Evolutionary conservation across 768 basidiomycete species (phyloP).

Genomic region (Trametes maxima): DNA sequence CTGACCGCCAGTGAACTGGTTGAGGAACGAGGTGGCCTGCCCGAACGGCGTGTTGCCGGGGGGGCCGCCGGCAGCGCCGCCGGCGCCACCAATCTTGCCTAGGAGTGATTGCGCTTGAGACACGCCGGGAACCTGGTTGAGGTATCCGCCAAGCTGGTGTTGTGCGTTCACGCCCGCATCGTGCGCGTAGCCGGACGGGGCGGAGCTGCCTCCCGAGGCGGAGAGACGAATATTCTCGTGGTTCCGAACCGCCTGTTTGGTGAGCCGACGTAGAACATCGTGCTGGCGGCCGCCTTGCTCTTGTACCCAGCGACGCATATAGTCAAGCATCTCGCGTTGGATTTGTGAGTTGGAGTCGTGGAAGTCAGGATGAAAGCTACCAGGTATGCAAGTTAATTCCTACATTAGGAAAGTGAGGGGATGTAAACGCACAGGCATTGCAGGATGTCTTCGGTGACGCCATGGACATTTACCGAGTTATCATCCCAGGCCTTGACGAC

Average conservation of each 20-base stretch:
- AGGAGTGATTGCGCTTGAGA: conserved; percentile 20
- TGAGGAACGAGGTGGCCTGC: conserved; percentile 7
- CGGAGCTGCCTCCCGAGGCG: conserved; percentile 52
- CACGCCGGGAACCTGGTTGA: conserved; percentile 22
- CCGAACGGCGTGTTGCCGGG: conserved; percentile 1
- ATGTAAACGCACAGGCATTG: conserved; percentile 67
- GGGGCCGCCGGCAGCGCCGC: background rate
- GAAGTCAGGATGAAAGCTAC: conserved; percentile 85
- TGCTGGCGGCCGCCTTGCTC: conserved; percentile 50
- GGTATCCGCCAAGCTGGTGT: conserved; percentile 47
- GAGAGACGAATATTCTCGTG: conserved; percentile 69
- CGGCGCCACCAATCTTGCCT: conserved; percentile 14
- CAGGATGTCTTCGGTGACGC: conserved; percentile 61
- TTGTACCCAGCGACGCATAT: conserved; percentile 63
- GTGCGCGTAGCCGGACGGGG: conserved; percentile 47
- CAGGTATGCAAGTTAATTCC: no score
- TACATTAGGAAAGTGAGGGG: background rate
- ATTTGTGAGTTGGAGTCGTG: conserved; percentile 62
- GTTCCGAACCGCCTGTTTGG: conserved; percentile 66
- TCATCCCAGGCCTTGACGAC: conserved; percentile 86
- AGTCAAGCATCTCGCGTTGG: conserved; percentile 76
- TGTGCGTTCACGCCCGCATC: conserved; percentile 53
- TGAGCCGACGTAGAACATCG: conserved; percentile 56
- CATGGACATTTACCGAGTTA: conserved; percentile 54
- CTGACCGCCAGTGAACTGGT: conserved; percentile 12